A percentile compares a stretch with the other conserved stretches of the same genome.
These are phyloP conservation scores for Thermochaetoides dissita DNA, from an alignment of 2,329 filamentous ascomycete species.

Conservation along the genomic window DNA sequence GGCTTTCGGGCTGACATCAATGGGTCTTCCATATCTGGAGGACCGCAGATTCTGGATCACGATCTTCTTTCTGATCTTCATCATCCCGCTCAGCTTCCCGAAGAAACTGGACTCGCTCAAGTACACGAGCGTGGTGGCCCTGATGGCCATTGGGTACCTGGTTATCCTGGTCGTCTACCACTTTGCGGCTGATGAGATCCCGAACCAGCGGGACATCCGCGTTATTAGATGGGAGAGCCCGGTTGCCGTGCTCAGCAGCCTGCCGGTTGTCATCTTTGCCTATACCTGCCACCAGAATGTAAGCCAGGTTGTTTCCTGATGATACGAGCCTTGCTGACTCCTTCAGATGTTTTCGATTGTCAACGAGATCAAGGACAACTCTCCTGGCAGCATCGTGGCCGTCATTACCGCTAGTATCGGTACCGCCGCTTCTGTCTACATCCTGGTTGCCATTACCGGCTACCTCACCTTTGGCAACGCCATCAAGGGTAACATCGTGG, in stretches of 20 bases:
- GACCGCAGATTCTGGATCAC: constrained; percentile 97
- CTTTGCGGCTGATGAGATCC: constrained; percentile 66
- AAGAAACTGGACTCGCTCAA: constrained; percentile 87
- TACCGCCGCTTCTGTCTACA: constrained; percentile 71
- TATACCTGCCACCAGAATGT: constrained; percentile 99
- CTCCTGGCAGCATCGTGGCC: constrained; percentile 57
- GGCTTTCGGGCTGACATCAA: constrained; percentile 57
- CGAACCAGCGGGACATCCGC: constrained; percentile 58
- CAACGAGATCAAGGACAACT: constrained; percentile 83
- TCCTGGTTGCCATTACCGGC: constrained; percentile 84
- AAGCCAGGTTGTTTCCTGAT: too few relatives aligned
- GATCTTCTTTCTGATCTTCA: constrained; percentile 91
- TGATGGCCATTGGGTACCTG: constrained; percentile 87
- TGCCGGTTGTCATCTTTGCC: constrained; percentile 96
- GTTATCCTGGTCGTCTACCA: constrained; percentile 89
- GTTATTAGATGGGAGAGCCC: constrained; percentile 67
- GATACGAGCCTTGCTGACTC: too few relatives aligned
- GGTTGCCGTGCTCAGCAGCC: constrained; percentile 64
- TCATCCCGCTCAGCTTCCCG: constrained; percentile 89
- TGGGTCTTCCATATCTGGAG: constrained; percentile 57
- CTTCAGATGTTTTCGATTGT: constrained; percentile 99
- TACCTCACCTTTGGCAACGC: constrained; percentile 91
- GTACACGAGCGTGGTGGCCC: constrained; percentile 84
- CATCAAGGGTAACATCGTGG: constrained; percentile 82
- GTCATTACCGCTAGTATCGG: constrained; percentile 79